Conservation (phyloP, 2,329 filamentous ascomycete genomes). For the Calonectria montana region DNA sequence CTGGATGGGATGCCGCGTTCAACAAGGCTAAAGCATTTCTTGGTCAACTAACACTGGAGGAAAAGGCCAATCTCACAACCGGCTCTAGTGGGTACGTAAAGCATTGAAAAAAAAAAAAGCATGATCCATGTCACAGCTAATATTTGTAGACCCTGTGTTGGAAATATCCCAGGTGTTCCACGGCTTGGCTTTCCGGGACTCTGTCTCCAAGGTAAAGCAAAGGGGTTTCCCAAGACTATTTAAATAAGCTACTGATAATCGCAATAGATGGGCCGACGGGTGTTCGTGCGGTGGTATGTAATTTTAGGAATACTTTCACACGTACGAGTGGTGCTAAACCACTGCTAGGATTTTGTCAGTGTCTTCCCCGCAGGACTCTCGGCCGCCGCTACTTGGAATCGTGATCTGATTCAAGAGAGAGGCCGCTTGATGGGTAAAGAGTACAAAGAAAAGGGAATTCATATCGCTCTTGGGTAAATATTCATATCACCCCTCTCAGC, state of each 20-base stretch:
- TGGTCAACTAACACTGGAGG: not conserved
- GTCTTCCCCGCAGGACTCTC: not conserved
- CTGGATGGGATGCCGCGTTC: not conserved
- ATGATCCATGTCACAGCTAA: not conserved
- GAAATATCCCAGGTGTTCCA: not conserved
- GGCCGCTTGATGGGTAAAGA: not conserved
- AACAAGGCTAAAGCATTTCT: not conserved
- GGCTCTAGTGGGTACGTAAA: not conserved
- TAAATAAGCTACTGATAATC: not conserved
- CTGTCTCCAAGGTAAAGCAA: not conserved
- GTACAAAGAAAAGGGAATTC: not conserved
- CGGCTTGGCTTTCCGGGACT: slow-evolving; percentile 1
- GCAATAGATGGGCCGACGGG: not conserved
- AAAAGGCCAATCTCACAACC: slow-evolving; percentile 4
- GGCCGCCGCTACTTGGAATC: not conserved
- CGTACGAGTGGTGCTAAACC: not conserved
- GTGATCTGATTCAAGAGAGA: not conserved
- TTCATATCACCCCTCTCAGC: not conserved
- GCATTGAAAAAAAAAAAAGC: not conserved
- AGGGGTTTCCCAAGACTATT: no score
- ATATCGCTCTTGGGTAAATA: slow-evolving; percentile 1
- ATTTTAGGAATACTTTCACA: not conserved
- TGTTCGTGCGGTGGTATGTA: not conserved
- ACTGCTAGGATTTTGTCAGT: not conserved
- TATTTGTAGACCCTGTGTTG: not conserved